A percentile compares a stretch with the other conserved stretches of the same genome.
These are phyloP conservation scores for Sesbania bispinosa DNA, from an alignment of 306 rosid genomes.

Conservation along the genomic window DNA sequence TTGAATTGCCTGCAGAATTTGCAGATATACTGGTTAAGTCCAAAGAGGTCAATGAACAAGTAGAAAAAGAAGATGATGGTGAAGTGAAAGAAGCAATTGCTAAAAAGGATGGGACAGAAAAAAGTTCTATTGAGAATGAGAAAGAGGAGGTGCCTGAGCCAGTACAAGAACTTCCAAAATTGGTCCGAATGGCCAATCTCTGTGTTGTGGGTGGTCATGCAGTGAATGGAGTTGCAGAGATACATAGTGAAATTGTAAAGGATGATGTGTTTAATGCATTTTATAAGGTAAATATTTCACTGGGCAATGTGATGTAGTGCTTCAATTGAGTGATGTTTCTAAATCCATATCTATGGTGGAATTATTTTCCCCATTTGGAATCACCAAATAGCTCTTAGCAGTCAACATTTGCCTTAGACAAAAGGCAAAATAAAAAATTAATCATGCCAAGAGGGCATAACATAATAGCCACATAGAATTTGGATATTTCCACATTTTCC, in stretches of 20 bases:
- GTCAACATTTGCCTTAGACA: background rate
- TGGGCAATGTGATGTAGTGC: constrained; percentile 10
- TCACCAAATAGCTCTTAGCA: background rate
- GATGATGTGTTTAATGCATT: constrained; percentile 90
- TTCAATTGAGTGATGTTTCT: constrained; percentile 17
- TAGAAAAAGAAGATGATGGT: background rate
- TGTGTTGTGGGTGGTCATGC: constrained; percentile 97
- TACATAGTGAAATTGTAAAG: constrained; percentile 94
- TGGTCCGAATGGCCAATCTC: constrained; percentile 97
- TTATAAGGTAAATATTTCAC: constrained; percentile 54
- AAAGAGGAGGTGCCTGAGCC: constrained; percentile 52
- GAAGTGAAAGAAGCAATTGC: constrained; percentile 29
- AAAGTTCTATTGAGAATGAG: constrained; percentile 34
- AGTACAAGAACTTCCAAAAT: constrained; percentile 72
- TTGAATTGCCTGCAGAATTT: constrained; percentile 69
- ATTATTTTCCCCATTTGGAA: background rate
- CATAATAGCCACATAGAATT: background rate
- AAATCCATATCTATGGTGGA: background rate
- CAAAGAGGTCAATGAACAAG: constrained; percentile 41
- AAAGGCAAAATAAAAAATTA: background rate
- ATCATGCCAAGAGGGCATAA: constrained; percentile 4
- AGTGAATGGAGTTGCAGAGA: constrained; percentile 98
- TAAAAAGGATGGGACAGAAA: constrained; percentile 37
- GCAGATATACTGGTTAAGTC: constrained; percentile 58
- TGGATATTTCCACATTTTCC: constrained; percentile 7